A percentile compares a stretch with the other conserved stretches of the same genome.
Conservation (phyloP, 2,329 filamentous ascomycete species). For the Botrytis byssoidea region DNA sequence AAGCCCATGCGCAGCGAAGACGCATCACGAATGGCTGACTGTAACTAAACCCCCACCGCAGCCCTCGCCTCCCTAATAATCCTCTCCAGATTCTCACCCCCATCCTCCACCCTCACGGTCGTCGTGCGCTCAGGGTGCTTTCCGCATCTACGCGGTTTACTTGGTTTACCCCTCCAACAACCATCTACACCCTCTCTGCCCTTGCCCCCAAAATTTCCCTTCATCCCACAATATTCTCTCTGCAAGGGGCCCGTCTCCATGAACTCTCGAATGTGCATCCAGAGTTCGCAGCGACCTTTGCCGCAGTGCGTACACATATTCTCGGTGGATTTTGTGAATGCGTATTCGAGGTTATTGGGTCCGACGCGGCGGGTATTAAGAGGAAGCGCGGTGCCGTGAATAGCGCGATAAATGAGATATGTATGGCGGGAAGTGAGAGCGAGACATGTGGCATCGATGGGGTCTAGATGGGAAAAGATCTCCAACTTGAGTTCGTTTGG, state of each 20-base stretch:
- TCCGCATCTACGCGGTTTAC: conserved; percentile 57
- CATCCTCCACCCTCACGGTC: conserved; percentile 32
- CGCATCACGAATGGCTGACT: not conserved
- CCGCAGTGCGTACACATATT: conserved; percentile 63
- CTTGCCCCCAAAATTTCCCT: conserved; percentile 53
- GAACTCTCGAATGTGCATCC: conserved; percentile 60
- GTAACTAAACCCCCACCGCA: conserved; percentile 1
- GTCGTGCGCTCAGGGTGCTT: conserved; percentile 46
- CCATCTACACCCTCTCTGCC: conserved; percentile 46
- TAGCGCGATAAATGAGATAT: conserved; percentile 56
- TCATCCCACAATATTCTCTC: conserved; percentile 59
- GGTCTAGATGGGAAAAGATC: conserved; percentile 62
- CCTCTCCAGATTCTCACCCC: conserved; percentile 9
- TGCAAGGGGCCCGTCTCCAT: conserved; percentile 49
- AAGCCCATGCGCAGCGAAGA: not conserved
- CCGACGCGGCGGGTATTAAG: conserved; percentile 57
- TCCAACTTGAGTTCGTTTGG: conserved; percentile 59
- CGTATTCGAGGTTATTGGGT: conserved; percentile 63
- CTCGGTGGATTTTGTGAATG: conserved; percentile 60
- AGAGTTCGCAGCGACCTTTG: conserved; percentile 59
- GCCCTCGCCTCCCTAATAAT: conserved; percentile 15
- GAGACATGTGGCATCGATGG: conserved; percentile 62
- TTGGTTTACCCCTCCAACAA: conserved; percentile 61
- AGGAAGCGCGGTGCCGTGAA: conserved; percentile 53
- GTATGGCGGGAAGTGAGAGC: conserved; percentile 58